Conservation (phyloP, 192 early-diverging fungal genomes). For the Linnemannia schmuckeri region DNA sequence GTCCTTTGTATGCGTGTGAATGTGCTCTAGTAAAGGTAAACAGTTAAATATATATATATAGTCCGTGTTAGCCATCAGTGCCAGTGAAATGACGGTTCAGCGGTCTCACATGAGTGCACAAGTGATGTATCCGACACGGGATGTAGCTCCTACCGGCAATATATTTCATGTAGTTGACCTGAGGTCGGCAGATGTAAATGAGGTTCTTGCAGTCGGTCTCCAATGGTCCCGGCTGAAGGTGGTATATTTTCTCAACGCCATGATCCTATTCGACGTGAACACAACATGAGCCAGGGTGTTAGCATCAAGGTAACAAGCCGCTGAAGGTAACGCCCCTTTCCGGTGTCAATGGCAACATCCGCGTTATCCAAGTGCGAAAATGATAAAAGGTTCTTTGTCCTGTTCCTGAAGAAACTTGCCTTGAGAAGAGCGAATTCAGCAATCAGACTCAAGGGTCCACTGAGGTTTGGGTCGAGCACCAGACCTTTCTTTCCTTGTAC, state of each 20-base stretch:
- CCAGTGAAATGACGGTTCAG: not conserved
- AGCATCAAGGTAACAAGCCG: not conserved
- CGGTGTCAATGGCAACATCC: too few species aligned
- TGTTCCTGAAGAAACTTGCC: conserved; percentile 53
- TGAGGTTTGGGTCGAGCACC: conserved; percentile 88
- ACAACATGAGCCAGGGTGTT: not conserved
- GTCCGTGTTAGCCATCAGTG: not conserved
- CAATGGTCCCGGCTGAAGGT: conserved; percentile 74
- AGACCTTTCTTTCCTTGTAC: conserved; percentile 92
- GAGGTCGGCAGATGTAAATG: conserved; percentile 89
- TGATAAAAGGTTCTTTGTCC: not conserved
- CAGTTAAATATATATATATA: not conserved
- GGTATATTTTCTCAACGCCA: conserved; percentile 95
- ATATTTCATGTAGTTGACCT: conserved; percentile 82
- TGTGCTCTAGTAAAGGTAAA: conserved; percentile 21
- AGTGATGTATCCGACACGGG: not conserved
- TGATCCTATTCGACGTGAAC: conserved; percentile 75
- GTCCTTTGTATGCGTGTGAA: conserved; percentile 31
- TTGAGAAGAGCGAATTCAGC: conserved; percentile 91
- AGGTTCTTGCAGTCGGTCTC: conserved; percentile 81
- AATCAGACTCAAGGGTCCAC: conserved; percentile 86
- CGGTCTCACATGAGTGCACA: not conserved
- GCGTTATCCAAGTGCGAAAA: not conserved
- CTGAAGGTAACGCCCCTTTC: too few species aligned
- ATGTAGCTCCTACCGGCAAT: conserved; percentile 74